These are phyloP conservation scores for Fusarium sp. DNA, from an alignment of 2,329 filamentous ascomycete species.

Conservation along the genomic window DNA sequence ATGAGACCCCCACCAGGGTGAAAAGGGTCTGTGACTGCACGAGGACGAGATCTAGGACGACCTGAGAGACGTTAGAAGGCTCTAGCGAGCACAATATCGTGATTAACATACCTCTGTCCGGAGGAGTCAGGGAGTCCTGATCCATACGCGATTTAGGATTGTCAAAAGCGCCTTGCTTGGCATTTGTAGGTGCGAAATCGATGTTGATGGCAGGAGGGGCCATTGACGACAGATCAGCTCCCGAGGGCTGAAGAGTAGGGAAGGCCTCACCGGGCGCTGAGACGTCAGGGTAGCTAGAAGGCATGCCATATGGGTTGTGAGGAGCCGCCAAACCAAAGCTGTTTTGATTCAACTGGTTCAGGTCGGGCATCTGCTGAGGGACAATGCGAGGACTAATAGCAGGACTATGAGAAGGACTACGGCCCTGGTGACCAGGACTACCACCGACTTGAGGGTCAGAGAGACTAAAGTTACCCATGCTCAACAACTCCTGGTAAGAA, in stretches of 20 bases:
- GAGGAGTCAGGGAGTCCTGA: constrained; percentile 85
- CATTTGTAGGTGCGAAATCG: constrained; percentile 85
- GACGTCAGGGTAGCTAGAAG: constrained; percentile 54
- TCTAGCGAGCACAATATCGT: constrained; percentile 2
- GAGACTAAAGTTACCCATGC: constrained; percentile 83
- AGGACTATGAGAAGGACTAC: constrained; percentile 82
- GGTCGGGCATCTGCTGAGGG: constrained; percentile 68
- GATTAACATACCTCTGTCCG: constrained; percentile 70
- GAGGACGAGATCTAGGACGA: constrained; percentile 63
- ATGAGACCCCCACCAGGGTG: constrained; percentile 60
- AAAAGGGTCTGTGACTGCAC: constrained; percentile 71
- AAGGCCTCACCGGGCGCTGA: constrained; percentile 63
- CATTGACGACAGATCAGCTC: constrained; percentile 75
- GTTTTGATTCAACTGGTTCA: constrained; percentile 63
- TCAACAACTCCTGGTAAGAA: constrained; percentile 82
- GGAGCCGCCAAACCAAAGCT: constrained; percentile 59
- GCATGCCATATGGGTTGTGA: constrained; percentile 55
- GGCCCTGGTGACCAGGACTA: constrained; percentile 75
- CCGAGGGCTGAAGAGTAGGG: constrained; percentile 62
- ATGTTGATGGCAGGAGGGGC: constrained; percentile 95
- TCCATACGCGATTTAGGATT: constrained; percentile 74
- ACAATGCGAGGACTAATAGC: constrained; percentile 73
- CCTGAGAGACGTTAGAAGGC: constrained; percentile 52
- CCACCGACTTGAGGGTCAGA: constrained; percentile 75
- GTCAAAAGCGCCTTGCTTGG: constrained; percentile 51